Base-by-base conservation (phyloP, 176 grass and related monocot species). In the Aegilops bicornis region DNA sequence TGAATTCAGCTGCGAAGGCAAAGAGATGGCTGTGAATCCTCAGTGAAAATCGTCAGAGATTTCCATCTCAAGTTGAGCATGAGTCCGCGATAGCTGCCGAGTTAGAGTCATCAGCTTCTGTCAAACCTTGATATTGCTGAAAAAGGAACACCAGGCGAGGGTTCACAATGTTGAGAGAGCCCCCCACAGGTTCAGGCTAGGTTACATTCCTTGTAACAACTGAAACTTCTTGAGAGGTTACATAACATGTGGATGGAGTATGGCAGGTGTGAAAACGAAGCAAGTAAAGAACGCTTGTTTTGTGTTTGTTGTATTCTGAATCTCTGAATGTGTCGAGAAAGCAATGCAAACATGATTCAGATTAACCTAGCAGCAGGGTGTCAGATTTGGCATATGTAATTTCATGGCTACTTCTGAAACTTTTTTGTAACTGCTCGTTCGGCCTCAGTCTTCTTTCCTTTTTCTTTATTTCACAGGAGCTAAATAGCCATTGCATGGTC, bases 11-110 rank as follows among this genome's bases (percentile, higher is more conserved):
- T 64, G 40, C 58, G 6, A 90, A 87, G 75, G 24, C 45, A 3
- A 91, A 91, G 84, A 80, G 82, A 60, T 88, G 89, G 89, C 30
- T 88, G 10, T 88, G 82, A 91, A 81, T 85, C 50, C 76, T 62
- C 76, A 87, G 36, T 5, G 62, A 48, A 69, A 66, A 54, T 56
- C 10, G 8, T 58, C 40, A 79, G 17, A 77, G 80, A 85, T 48
- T 69, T 19, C 27, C 48, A 86, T 64, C 74, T 45, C 33, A 69
- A 77, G 70, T 62, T 27, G 70, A 82, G 48, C 69, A 30, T 3
- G 25, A 76, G 61, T 27, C 42, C 24, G 13, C 40, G 42, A 30
- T 15, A 65, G 5, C 24, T 76, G 30, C 54, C 32, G 22, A 36
- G 22, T 61, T 43, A 73, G 54, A 76, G 70, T 69, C 43, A 56